Evolutionary conservation across 352 stramenopile genomes (phyloP).

Genomic region (Thraustochytrium sp.): DNA sequence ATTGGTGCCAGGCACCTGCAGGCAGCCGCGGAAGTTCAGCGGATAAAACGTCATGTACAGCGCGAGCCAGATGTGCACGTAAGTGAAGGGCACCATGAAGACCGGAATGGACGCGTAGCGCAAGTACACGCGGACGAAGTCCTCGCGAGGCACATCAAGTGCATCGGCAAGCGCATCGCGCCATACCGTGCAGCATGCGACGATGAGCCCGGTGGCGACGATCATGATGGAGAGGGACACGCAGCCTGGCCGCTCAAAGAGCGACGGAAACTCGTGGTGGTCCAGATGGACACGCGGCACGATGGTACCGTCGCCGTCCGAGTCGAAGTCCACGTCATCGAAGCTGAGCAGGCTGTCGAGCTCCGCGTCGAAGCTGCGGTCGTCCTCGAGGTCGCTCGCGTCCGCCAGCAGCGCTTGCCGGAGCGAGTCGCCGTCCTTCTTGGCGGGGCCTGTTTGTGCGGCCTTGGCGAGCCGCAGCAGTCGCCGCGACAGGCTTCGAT

Average conservation of each 20-base stretch:
- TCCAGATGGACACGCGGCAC: background rate
- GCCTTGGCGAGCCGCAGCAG: background rate
- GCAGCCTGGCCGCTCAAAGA: background rate
- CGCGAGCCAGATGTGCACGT: conserved; percentile 80
- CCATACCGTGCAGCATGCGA: conserved; percentile 7
- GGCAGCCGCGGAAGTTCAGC: conserved; percentile 65
- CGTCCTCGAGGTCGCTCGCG: background rate
- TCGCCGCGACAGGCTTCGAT: background rate
- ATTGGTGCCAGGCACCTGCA: conserved; percentile 61
- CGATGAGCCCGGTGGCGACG: background rate
- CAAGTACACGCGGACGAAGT: conserved; percentile 57
- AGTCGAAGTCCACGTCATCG: background rate
- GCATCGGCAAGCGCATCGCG: conserved; percentile 53
- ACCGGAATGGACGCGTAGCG: conserved; percentile 76
- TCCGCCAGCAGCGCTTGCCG: too few species aligned
- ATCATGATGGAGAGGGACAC: background rate
- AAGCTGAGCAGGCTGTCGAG: background rate
- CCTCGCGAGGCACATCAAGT: conserved; percentile 45
- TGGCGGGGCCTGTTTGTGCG: background rate
- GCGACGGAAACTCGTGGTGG: conserved; percentile 1
- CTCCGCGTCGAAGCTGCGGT: background rate
- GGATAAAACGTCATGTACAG: conserved; percentile 84
- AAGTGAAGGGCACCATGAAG: conserved; percentile 78
- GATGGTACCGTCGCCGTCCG: background rate
- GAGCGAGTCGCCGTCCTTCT: too few species aligned